Evolutionary conservation across 768 basidiomycete genomes (phyloP).

Genomic region (Amanita rimosa): DNA sequence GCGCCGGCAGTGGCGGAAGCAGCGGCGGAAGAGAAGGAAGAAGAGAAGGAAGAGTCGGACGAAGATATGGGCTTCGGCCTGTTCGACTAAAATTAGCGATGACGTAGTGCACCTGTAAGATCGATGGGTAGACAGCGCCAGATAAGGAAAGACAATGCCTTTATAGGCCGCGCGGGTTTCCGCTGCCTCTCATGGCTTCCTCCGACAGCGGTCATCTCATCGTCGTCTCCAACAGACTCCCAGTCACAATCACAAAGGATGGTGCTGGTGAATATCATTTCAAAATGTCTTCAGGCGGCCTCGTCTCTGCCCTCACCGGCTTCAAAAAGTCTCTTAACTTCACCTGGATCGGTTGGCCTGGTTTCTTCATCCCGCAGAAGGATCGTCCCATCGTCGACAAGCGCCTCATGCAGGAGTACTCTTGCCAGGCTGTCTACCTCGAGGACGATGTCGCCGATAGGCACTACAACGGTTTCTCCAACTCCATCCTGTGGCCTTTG

Average conservation of each 20-base stretch:
- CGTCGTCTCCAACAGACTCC: conserved; percentile 92
- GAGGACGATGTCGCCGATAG: conserved; percentile 97
- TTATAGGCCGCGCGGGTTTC: background rate
- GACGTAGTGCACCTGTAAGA: background rate
- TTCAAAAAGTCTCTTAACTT: conserved; percentile 98
- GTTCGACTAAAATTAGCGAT: conserved; percentile 50
- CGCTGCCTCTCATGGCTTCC: conserved; percentile 7
- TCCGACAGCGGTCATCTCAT: conserved; percentile 55
- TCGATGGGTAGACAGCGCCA: background rate
- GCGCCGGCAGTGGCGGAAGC: conserved; percentile 48
- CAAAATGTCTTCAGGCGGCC: conserved; percentile 98
- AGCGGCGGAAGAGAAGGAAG: conserved; percentile 62
- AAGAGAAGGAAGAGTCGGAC: conserved; percentile 80
- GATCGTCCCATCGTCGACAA: conserved; percentile 89
- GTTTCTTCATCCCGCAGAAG: conserved; percentile 86
- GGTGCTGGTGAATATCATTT: conserved; percentile 89
- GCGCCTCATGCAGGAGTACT: conserved; percentile 89
- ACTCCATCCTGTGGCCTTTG: conserved; percentile 98
- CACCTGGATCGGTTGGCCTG: conserved; percentile 96
- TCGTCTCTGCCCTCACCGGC: conserved; percentile 92
- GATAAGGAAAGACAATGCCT: background rate
- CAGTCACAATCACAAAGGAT: conserved; percentile 94
- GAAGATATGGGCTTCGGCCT: conserved; percentile 95
- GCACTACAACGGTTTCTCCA: conserved; percentile 98
- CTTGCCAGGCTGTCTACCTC: conserved; percentile 96